Conservation (phyloP, 2,329 filamentous ascomycete species). For the Teratosphaeria epicoccoides region DNA sequence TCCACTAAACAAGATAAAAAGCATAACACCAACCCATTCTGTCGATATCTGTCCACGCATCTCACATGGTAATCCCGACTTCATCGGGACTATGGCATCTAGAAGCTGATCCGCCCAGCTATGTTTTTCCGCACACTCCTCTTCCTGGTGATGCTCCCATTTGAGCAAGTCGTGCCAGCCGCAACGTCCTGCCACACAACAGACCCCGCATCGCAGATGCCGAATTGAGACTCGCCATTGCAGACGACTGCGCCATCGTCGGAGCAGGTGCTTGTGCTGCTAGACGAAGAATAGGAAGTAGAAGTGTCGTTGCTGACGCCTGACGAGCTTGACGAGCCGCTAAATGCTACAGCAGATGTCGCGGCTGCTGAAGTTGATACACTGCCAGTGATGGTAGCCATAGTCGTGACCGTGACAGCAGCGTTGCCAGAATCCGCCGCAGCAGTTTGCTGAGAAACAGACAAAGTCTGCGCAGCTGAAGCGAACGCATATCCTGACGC, state of each 20-base stretch:
- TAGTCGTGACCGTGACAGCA: conserved; percentile 1
- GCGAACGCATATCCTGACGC: neutral
- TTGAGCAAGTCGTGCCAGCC: conserved; percentile 31
- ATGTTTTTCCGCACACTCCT: conserved; percentile 11
- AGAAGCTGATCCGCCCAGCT: neutral
- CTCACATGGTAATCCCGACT: neutral
- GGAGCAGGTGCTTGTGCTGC: conserved; percentile 27
- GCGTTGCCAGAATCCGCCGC: neutral
- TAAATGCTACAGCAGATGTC: neutral
- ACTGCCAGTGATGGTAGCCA: conserved; percentile 1
- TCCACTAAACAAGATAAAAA: neutral
- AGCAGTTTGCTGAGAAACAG: neutral
- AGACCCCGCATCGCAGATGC: conserved; percentile 33
- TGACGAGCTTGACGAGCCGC: conserved; percentile 1
- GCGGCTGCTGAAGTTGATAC: neutral
- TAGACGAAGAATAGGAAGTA: neutral
- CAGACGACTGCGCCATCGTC: conserved; percentile 34
- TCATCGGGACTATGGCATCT: neutral
- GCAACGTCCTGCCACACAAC: conserved; percentile 32
- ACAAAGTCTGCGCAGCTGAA: conserved; percentile 1
- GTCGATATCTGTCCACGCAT: too few species aligned
- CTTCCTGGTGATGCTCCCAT: conserved; percentile 23
- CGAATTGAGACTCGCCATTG: conserved; percentile 32
- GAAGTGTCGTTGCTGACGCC: neutral
- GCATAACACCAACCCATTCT: neutral